A percentile compares a stretch with the other conserved stretches of the same genome.
Conservation (phyloP, 345 rosid species). For the Hibiscus trionum region DNA sequence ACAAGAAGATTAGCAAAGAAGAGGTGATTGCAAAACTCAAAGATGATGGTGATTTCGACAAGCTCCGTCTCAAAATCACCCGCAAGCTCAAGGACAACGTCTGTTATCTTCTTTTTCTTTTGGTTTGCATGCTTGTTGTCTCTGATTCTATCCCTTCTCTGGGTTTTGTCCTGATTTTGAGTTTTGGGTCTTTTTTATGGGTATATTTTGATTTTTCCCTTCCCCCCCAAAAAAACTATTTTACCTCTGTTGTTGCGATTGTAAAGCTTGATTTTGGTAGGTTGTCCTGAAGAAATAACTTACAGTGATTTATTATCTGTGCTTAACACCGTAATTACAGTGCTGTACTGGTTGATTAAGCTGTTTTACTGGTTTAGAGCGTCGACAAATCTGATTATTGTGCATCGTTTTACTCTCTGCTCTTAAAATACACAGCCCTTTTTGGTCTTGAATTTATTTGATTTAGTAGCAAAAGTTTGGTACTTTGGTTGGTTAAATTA, state of each 20-base stretch:
- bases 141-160: neutral
- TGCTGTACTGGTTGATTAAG: neutral
- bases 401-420: neutral
- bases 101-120: neutral
- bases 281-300: neutral
- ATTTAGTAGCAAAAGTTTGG: constrained; percentile 1
- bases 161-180: neutral
- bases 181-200: neutral
- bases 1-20: constrained; percentile 40
- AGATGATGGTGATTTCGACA: constrained; percentile 79
- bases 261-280: neutral
- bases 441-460: neutral
- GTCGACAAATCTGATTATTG: neutral
- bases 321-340: neutral
- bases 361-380: neutral
- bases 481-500: neutral
- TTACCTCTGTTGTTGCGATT: neutral
- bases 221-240: neutral
- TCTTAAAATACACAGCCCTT: neutral
- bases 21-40: constrained; percentile 70
- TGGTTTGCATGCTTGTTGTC: neutral
- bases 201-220: neutral
- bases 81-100: constrained; percentile 86
- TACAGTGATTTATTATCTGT: neutral
- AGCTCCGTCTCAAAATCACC: constrained; percentile 76